Base-by-base conservation (phyloP, 1,284 basidiomycete genomes). In the Puccinia coronata region DNA sequence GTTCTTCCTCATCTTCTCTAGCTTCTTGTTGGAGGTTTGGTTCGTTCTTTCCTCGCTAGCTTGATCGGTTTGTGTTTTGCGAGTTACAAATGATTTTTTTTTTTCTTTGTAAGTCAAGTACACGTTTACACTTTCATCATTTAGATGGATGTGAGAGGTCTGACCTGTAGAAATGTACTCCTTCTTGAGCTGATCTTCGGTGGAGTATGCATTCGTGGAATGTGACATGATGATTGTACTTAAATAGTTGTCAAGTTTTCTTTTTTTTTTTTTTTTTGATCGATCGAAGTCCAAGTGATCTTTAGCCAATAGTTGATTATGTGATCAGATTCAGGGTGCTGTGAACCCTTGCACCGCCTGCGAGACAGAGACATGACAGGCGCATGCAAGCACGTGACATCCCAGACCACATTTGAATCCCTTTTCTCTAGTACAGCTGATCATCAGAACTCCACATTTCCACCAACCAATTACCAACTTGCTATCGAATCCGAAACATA, bases 1-100 rank as follows among this genome's bases (percentile, higher is more conserved):
- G 41, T 69, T 69, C 41, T 49, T 47, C 67, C 67, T 69, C 67
- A 69, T 49, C 25, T 69, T 69, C 36, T 47, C 67, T 11, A 69
- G 41, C 47, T 69, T 69, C n/a, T 69, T 69, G 8, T 34, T 31
- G 5, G 34, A 20, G 23, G 20, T 6, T 36, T 63, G 25, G 1
- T 16, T 39, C 18, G 34, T 39, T 14, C 34, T 39, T 63, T 36
- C 23, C 34, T 63, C 34, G 59, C 59, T 31, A n/a, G 23, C 59
- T 63, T 63, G 59, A 63, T 63, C 31, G 16, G 8, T 31, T 59
- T 34, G 18, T 14, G 8, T 23, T 39, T 18, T 39, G 34, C 59
- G 43, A 43, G 6, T 43, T 43, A 43, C 6, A 16, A 43, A 43
- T 43, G 43, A 8, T 43, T 8, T 43, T 43, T 43, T 43, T 43